Evolutionary conservation across 2,329 filamentous ascomycete genomes (phyloP).

Genomic region (Calonectria leucothoes): DNA sequence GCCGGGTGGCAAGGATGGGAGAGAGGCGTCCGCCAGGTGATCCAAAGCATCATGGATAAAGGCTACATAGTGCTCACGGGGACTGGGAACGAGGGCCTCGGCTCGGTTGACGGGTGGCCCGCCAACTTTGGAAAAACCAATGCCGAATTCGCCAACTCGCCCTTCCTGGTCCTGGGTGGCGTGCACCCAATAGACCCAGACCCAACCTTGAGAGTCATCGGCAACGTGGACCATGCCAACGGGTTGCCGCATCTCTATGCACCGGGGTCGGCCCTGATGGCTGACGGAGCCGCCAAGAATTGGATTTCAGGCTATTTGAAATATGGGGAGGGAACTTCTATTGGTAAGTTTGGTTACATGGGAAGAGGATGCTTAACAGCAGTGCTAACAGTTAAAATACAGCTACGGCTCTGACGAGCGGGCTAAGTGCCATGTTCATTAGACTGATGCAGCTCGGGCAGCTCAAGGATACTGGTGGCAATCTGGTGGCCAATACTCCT

Average conservation of each 20-base stretch:
- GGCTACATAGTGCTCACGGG: not conserved
- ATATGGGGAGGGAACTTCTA: not conserved
- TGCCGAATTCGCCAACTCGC: not conserved
- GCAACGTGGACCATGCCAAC: too few species aligned
- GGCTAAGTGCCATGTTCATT: not conserved
- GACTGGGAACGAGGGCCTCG: accelerated
- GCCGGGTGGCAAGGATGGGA: not conserved
- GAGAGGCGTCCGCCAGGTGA: not conserved
- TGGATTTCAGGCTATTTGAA: not conserved
- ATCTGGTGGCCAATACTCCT: not conserved
- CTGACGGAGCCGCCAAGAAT: not conserved
- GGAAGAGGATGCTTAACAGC: accelerated
- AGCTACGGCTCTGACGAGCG: not conserved
- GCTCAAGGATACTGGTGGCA: not conserved
- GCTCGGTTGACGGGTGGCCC: not conserved
- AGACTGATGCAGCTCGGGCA: not conserved
- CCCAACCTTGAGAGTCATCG: not conserved
- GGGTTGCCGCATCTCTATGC: not conserved
- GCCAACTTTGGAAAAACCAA: not conserved
- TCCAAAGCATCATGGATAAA: not conserved
- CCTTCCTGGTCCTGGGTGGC: not conserved
- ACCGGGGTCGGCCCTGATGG: not conserved
- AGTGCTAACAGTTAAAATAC: not conserved
- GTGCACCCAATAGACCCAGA: not conserved
- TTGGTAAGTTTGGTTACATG: not conserved